These are phyloP conservation scores for Debaryomycetaceae sp. DNA, from an alignment of 1,139 yeast genomes.

Conservation along the genomic window DNA sequence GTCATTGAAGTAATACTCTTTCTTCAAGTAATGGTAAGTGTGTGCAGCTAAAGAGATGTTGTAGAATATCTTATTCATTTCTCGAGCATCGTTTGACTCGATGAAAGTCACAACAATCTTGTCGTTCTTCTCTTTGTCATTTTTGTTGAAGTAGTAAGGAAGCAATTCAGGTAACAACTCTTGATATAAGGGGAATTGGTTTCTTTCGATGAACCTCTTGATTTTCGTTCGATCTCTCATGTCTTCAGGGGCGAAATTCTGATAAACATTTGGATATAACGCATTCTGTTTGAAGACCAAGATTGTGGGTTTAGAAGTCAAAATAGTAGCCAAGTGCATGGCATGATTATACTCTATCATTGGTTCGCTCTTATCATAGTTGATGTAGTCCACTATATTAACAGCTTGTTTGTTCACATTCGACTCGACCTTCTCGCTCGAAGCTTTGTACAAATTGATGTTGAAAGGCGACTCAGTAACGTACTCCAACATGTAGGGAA, in stretches of 20 bases:
- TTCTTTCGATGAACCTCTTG: constrained; percentile 44
- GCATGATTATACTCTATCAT: constrained; percentile 36
- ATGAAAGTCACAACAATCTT: constrained; percentile 54
- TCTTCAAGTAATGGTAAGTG: constrained; percentile 47
- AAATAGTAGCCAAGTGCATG: constrained; percentile 46
- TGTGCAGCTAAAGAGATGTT: constrained; percentile 50
- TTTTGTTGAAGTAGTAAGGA: constrained; percentile 28
- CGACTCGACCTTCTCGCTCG: constrained; percentile 40
- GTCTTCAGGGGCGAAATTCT: constrained; percentile 61
- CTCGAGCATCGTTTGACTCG: constrained; percentile 39
- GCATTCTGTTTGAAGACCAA: constrained; percentile 57
- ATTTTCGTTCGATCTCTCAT: constrained; percentile 48
- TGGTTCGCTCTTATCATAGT: constrained; percentile 25
- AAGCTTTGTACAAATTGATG: constrained; percentile 49
- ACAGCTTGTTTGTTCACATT: constrained; percentile 42
- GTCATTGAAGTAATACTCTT: constrained; percentile 40
- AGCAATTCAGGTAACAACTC: constrained; percentile 45
- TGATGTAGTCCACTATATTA: constrained; percentile 37
- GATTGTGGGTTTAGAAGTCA: constrained; percentile 60
- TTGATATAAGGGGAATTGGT: constrained; percentile 48
- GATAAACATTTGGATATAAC: constrained; percentile 49
- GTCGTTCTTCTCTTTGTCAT: constrained; percentile 14
- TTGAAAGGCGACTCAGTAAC: constrained; percentile 55
- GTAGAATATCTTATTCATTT: constrained; percentile 35
- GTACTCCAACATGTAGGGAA: constrained; percentile 58